Percentiles rank a stretch among this genome's conserved stretches.
Evolutionary conservation across 2,329 filamentous ascomycete species (phyloP).

Genomic region (Epichloe baconii): DNA sequence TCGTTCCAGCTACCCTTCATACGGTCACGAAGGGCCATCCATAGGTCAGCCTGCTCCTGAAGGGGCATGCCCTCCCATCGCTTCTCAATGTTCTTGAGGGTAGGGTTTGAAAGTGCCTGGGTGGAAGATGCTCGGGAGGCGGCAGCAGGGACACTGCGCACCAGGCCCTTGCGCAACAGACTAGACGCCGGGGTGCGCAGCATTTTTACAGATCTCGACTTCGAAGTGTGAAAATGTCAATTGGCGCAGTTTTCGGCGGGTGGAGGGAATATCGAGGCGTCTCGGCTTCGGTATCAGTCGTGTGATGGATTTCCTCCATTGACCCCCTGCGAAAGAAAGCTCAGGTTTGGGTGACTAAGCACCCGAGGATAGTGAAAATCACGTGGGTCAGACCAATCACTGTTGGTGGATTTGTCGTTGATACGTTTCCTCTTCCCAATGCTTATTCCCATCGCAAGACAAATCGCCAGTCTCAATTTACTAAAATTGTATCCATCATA

Average conservation of each 20-base stretch:
- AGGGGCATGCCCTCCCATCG: constrained; percentile 96
- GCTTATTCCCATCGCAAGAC: background rate
- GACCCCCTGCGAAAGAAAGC: constrained; percentile 8
- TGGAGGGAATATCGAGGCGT: constrained; percentile 9
- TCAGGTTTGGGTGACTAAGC: constrained; percentile 13
- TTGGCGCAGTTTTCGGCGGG: constrained; percentile 17
- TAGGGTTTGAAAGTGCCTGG: constrained; percentile 96
- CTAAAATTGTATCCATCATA: background rate
- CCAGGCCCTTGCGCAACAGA: constrained; percentile 37
- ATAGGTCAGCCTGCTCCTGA: constrained; percentile 97
- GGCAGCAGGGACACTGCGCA: constrained; percentile 30
- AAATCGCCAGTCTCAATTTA: no score
- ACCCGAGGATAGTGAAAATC: background rate
- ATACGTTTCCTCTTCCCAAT: background rate
- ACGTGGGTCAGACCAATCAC: constrained; percentile 1
- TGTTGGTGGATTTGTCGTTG: background rate
- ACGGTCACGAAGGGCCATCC: constrained; percentile 95
- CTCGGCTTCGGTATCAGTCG: constrained; percentile 16
- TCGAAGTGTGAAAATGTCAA: constrained; percentile 16
- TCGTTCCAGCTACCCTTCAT: constrained; percentile 98
- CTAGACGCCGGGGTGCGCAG: constrained; percentile 41
- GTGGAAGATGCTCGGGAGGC: constrained; percentile 49
- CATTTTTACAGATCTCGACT: constrained; percentile 27
- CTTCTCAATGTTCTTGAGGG: constrained; percentile 96
- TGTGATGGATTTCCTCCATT: constrained; percentile 11